A percentile compares a stretch with the other conserved stretches of the same genome.
Conservation (phyloP, 2,329 filamentous ascomycete genomes). For the Phialocephala sp. region DNA sequence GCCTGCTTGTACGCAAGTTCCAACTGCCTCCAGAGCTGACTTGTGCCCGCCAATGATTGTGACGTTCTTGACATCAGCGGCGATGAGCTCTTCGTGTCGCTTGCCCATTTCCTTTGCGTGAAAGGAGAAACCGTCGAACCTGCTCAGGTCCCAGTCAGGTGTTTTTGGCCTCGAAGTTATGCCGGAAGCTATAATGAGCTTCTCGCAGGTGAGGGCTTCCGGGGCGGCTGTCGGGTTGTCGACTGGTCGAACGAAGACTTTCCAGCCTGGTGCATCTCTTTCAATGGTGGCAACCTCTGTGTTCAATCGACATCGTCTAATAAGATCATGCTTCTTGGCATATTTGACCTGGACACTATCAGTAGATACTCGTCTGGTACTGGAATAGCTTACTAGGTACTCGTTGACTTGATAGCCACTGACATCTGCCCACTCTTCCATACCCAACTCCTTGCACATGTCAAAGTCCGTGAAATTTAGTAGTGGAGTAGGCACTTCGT, state of each 20-base stretch:
- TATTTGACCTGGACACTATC: slow-evolving; percentile 8
- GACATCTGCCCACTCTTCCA: slow-evolving; percentile 20
- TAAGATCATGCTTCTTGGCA: slow-evolving; percentile 20
- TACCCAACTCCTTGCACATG: slow-evolving; percentile 23
- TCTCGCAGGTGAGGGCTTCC: slow-evolving; percentile 45
- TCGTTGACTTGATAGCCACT: slow-evolving; percentile 19
- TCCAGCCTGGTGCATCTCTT: slow-evolving; percentile 49
- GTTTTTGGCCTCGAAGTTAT: slow-evolving; percentile 56
- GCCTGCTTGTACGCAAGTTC: slow-evolving; percentile 61
- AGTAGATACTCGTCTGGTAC: not conserved
- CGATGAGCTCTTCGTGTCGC: slow-evolving; percentile 21
- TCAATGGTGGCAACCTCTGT: slow-evolving; percentile 14
- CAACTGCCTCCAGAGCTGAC: slow-evolving; percentile 68
- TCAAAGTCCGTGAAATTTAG: slow-evolving; percentile 24
- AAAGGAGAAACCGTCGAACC: slow-evolving; percentile 19
- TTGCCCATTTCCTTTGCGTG: slow-evolving; percentile 21
- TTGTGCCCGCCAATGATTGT: slow-evolving; percentile 68
- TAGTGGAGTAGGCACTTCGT: slow-evolving; percentile 22
- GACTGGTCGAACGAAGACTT: slow-evolving; percentile 40
- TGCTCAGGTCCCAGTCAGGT: slow-evolving; percentile 39
- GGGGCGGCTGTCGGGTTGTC: slow-evolving; percentile 21
- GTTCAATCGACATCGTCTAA: slow-evolving; percentile 18
- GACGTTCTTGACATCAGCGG: slow-evolving; percentile 42
- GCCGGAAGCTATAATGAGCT: slow-evolving; percentile 60
- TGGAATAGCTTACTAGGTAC: slow-evolving; percentile 11